These are phyloP conservation scores for Alternaria metachromatica DNA, from an alignment of 2,329 filamentous ascomycete species.

Conservation along the genomic window DNA sequence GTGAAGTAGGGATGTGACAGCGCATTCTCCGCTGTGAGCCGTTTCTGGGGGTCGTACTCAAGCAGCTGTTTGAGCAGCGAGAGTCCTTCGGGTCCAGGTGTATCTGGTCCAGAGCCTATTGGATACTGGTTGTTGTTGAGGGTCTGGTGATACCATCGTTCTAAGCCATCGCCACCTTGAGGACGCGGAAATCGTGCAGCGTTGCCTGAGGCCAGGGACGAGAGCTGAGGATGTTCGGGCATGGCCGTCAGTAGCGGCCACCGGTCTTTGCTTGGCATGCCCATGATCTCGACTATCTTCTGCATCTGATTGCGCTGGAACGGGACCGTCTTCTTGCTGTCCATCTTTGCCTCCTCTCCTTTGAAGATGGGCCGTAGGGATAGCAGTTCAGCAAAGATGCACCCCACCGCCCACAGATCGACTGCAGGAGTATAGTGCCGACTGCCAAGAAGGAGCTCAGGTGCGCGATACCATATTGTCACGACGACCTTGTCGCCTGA, in stretches of 20 bases:
- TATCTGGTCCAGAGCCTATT: constrained; percentile 43
- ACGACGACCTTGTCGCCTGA: constrained; percentile 97
- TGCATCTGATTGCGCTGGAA: constrained; percentile 99
- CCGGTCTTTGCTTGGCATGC: constrained; percentile 82
- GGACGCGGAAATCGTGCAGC: constrained; percentile 58
- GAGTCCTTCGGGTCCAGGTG: constrained; percentile 71
- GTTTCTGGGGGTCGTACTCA: constrained; percentile 90
- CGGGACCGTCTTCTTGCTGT: constrained; percentile 94
- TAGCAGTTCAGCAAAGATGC: constrained; percentile 94
- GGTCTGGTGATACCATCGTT: constrained; percentile 67
- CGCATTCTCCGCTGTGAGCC: constrained; percentile 85
- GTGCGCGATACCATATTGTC: constrained; percentile 98
- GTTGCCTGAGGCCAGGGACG: constrained; percentile 55
- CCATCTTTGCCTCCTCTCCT: constrained; percentile 98
- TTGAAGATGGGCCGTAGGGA: constrained; percentile 95
- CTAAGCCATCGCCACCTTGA: constrained; percentile 60
- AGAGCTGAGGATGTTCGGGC: constrained; percentile 82
- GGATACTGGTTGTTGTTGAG: constrained; percentile 57
- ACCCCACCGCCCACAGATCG: constrained; percentile 96
- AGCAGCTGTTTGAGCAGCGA: constrained; percentile 81
- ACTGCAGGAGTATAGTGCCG: constrained; percentile 98
- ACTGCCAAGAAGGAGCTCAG: constrained; percentile 88
- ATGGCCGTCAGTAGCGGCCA: constrained; percentile 87
- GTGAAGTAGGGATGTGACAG: constrained; percentile 91
- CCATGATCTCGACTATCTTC: constrained; percentile 97